These are phyloP conservation scores for Aphanomyces stellatus DNA, from an alignment of 352 stramenopile genomes.

Conservation along the genomic window DNA sequence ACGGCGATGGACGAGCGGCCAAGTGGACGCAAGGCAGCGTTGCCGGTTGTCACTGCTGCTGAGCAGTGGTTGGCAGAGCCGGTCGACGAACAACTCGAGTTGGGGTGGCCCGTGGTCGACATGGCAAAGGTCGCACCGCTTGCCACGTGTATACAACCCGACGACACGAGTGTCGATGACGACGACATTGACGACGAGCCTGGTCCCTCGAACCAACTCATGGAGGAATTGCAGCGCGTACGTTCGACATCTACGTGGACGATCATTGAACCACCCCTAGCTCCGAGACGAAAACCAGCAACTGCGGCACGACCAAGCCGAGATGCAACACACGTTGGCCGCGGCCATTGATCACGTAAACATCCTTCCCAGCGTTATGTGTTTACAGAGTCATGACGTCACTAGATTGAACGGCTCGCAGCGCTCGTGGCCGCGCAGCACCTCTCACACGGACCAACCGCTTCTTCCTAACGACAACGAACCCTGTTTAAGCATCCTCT, in stretches of 20 bases:
- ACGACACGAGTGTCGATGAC: not conserved
- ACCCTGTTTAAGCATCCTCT: not conserved
- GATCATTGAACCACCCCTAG: not conserved
- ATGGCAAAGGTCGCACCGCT: no score
- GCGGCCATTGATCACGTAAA: not conserved
- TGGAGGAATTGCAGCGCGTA: not conserved
- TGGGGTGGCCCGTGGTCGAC: no score
- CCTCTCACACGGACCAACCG: not conserved
- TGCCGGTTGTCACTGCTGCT: not conserved
- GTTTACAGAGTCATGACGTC: not conserved
- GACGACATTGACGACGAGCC: not conserved
- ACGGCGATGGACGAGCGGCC: slow-evolving; percentile 24
- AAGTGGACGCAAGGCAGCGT: not conserved
- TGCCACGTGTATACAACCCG: not conserved
- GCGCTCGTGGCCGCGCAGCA: not conserved
- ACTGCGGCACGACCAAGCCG: not conserved
- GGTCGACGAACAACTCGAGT: no score
- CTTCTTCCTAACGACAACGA: not conserved
- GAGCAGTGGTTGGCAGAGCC: no score
- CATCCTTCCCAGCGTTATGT: not conserved
- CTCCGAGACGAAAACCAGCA: not conserved
- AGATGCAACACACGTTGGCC: not conserved
- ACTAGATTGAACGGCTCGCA: not conserved
- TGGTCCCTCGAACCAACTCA: not conserved
- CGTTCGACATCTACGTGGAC: not conserved